phyloP scores from a whole-genome alignment of 352 stramenopile genomes.

The Phytopythium ostracodes region DNA sequence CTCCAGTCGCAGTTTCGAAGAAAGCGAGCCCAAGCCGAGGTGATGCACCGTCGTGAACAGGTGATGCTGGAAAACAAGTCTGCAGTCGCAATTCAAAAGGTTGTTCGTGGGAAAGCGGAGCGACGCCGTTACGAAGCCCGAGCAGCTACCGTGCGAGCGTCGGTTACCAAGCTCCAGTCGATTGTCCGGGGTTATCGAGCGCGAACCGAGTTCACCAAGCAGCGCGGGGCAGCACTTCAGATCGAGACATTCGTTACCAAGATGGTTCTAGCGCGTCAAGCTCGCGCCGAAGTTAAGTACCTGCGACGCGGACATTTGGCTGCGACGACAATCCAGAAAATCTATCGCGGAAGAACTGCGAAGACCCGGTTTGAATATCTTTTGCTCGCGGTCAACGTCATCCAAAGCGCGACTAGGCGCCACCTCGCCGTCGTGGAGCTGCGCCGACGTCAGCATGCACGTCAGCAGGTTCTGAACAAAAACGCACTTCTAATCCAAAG shows the following conservation, averaged over 20 bases:
- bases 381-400: background rate
- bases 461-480: background rate
- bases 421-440: slow-evolving; percentile 1
- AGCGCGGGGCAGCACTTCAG: slow-evolving; percentile 17
- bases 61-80: slow-evolving; percentile 20
- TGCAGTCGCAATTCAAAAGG: slow-evolving; percentile 35
- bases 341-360: background rate
- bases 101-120: slow-evolving; percentile 28
- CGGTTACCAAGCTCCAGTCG: slow-evolving; percentile 33
- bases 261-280: slow-evolving; percentile 18
- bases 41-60: slow-evolving; percentile 19
- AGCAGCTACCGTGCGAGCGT: slow-evolving; percentile 17
- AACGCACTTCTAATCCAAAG: slow-evolving; percentile 2
- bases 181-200: slow-evolving; percentile 28
- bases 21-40: slow-evolving; percentile 23
- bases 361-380: background rate
- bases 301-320: background rate
- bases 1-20: slow-evolving; percentile 34
- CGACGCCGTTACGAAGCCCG: slow-evolving; percentile 27
- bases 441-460: background rate
- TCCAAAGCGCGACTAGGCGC: slow-evolving; percentile 1
- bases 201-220: slow-evolving; percentile 18
- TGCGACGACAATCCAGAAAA: slow-evolving; percentile 1
- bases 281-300: slow-evolving; percentile 7
- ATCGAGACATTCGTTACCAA: slow-evolving; percentile 28